Base-by-base conservation (phyloP, 208 protist genomes). In the Crithidia bombi region DNA sequence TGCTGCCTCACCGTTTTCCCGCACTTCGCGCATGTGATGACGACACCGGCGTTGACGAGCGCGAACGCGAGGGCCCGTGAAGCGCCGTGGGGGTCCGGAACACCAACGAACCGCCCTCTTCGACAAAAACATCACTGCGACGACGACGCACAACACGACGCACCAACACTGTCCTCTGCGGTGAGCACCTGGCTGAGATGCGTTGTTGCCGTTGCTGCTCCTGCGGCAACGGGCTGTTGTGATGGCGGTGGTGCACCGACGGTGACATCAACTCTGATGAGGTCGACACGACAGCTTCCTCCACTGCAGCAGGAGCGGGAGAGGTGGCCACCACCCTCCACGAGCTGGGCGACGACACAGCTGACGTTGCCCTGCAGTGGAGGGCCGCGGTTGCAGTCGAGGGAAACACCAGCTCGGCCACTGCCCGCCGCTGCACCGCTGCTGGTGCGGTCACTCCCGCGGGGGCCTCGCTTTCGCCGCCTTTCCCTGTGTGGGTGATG, bases 141-240 rank as follows among this genome's bases (percentile, higher is more conserved):
- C 62, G 57, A n/a, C 71, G 71, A 39, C 64, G 71, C 63, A 77
- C 71, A 1, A 77, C 71, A 12, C 71, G 71, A 25, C 71, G 71
- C 36, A 77, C 71, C 36, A 77, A 23, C 30, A 77, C 64, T 23
- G n/a, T 66, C 12, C n/a, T 11, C 28, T 69, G 64, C 33, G 33
- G 30, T 2, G 19, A 21, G 23, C 12, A 0, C 46, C 3, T 44
- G 2, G 61, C 17, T 19, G 61, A 56, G 26, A 14, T 12, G 10
- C 61, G 61, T 9, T 23, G 12, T 11, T 15, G 1, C 25, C 61
- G 61, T 9, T 23, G 12, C 17, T 15, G 1, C 25, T 5, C 33
- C 46, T 39, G 44, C 43, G 0, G 58, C 30, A n/a, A 33, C n/a
- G 32, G 15, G 7, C 6, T 19, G 23, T 52, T 17, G 21, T 52